phyloP scores from a whole-genome alignment of 176 grass and related monocot genomes.

The Oryza meyeriana region DNA sequence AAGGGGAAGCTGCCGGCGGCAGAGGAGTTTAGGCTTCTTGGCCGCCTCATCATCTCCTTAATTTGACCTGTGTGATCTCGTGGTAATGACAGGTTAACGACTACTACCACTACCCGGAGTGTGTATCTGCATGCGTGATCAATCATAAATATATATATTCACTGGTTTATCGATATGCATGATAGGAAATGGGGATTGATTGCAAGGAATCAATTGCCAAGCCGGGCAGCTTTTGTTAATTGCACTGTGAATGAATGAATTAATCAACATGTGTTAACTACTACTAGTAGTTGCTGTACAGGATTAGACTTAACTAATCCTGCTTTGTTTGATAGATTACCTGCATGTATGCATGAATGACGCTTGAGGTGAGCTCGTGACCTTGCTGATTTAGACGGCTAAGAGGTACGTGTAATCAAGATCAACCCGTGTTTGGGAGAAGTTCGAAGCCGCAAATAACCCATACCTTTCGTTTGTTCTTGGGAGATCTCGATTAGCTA shows the following conservation, averaged over 20 bases:
- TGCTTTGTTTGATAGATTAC: background rate
- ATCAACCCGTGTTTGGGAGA: background rate
- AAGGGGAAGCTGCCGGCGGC: background rate
- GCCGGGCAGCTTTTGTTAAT: background rate
- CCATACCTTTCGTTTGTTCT: background rate
- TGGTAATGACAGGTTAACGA: background rate
- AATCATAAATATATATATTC: background rate
- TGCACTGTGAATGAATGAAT: background rate
- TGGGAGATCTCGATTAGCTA: background rate
- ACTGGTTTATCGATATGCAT: background rate
- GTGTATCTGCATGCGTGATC: background rate
- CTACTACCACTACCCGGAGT: background rate
- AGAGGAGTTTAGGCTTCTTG: background rate
- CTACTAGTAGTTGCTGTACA: background rate
- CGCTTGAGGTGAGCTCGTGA: background rate
- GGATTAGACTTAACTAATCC: background rate
- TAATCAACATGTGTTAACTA: background rate
- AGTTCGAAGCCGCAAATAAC: background rate
- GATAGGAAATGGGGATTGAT: conserved; percentile 14
- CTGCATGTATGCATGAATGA: background rate
- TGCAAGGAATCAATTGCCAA: background rate
- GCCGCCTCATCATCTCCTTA: background rate
- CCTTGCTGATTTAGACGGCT: conserved; percentile 2
- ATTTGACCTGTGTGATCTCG: background rate
- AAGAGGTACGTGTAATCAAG: conserved; percentile 17